Base-by-base conservation (phyloP, 768 basidiomycete genomes). In the Lactarius hatsudake region DNA sequence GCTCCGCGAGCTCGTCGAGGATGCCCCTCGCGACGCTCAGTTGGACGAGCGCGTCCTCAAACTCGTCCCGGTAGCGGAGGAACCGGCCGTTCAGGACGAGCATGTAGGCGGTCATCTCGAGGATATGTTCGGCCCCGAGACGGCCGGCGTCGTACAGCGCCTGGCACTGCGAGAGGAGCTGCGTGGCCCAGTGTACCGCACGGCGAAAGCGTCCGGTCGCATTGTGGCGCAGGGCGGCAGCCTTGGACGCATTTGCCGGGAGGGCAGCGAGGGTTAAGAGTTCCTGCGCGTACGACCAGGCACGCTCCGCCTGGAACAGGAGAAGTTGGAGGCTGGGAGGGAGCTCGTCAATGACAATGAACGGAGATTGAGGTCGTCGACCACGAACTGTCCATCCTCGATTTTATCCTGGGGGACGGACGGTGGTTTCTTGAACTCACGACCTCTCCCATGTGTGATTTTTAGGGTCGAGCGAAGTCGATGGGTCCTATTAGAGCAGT, bases 401-500 rank as follows among this genome's bases (percentile, higher is more conserved):
- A 91, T 82, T 61, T 78, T 83, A n/a, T 91, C 90, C 6, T 83
- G 76, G 23, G 82, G 85, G 59, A 95, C 73, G 5, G 85, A 77
- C 9, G 93, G 86, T 28, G 89, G 75, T 72, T 91, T 93, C 80
- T 94, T 96, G 82, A 93, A 98, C 57, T 94, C 92, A 71, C 88
- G 88, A 28, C 92, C 92, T 74, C 91, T 93, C 36, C 94, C 93
- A 72, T 95, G 92, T 20, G 91, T 92, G 80, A 88, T 84, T 74
- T 91, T 94, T 59, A 95, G 83, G 1, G 87, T 82, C 34, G 91
- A 93, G 69, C 95, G 87, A 48, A 97, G 81, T 59, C 93, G 87
- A 77, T 95, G 94, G 0, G 95, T 90, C 73, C 92, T 87, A 75
- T 94, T 94, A 7, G 90, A 87, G 75, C 94, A 96, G 73, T 98